These are phyloP conservation scores for Toxicodendron radicans DNA, from an alignment of 345 rosid genomes.

Conservation along the genomic window DNA sequence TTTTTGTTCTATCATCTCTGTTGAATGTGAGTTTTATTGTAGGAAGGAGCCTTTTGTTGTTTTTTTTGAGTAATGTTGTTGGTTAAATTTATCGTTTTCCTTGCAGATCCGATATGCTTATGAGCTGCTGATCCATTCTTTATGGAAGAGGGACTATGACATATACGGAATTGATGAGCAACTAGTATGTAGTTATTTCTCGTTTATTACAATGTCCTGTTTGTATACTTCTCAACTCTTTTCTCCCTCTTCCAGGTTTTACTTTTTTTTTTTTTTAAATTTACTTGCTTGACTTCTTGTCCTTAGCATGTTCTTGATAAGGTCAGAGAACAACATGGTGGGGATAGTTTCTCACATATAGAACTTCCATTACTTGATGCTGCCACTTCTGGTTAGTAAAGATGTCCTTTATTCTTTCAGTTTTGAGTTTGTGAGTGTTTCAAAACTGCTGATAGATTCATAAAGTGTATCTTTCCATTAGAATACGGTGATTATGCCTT, in stretches of 20 bases:
- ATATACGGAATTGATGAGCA: slow-evolving; percentile 76
- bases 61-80: neutral
- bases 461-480: slow-evolving; percentile 25
- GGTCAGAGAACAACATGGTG: slow-evolving; percentile 43
- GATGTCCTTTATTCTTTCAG: neutral
- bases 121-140: slow-evolving; percentile 67
- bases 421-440: slow-evolving; percentile 4
- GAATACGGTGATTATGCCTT: slow-evolving; percentile 49
- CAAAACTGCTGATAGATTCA: slow-evolving; percentile 9
- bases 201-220: slow-evolving; percentile 2
- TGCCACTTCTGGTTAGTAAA: slow-evolving; percentile 61
- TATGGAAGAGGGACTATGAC: slow-evolving; percentile 87
- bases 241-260: neutral
- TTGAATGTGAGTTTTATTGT: neutral
- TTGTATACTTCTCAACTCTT: slow-evolving; percentile 4
- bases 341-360: slow-evolving; percentile 43
- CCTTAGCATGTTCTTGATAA: slow-evolving; percentile 59
- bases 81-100: slow-evolving; percentile 10
- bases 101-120: slow-evolving; percentile 80
- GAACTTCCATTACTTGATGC: slow-evolving; percentile 59
- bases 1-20: neutral
- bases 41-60: neutral
- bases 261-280: neutral
- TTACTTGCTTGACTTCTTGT: slow-evolving; percentile 24
- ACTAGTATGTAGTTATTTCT: slow-evolving; percentile 48